Evolutionary conservation across 1,284 basidiomycete species (phyloP), one percentile per base, ranked within the genome.

Genomic region (Irpex rosettiformis): DNA sequence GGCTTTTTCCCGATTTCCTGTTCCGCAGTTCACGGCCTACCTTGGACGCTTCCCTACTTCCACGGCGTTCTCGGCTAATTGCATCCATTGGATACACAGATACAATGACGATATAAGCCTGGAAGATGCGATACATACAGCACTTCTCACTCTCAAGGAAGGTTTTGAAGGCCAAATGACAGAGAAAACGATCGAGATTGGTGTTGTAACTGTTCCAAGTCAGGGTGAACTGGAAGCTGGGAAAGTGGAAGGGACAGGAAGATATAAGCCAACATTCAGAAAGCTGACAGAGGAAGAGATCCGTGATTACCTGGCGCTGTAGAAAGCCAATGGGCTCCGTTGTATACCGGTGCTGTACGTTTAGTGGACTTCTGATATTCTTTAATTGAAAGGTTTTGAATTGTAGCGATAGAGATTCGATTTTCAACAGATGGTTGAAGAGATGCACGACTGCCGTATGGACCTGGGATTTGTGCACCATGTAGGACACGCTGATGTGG

Each of bases 141-240:
- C 97, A n/a, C 84, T 99, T 42, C 78, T 99, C 64, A 99, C 97
- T 21, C 80, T 99, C 64, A 99, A 99, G 76, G 97, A 99, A 77
- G 96, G 96, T 7, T 98, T 98, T 67, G 97, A 99, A 75, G 97
- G 97, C 11, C 93, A 98, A 72, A 98, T 99, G 96, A 98, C 96
- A 21, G 96, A 98, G 77, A 96, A 98, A 80, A 99, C 97, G 33
- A 97, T 99, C 69, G 97, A 99, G 76, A 96, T 99, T 60, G 97
- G 97, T 51, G 88, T 99, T 52, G 85, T 99, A 61, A 94, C 93
- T 54, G 91, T 94, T 16, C 94, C 95, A 3, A 90, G 86, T 22
- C 70, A 80, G 24, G 85, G 87, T 64, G 90, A 94, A 70, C 79
- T 93, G 58, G 87, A 88, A 64, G 87, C 84, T 58, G 84, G 80